Conservation (phyloP, 805 yeast genomes). For the Starmerella scarabaei region DNA sequence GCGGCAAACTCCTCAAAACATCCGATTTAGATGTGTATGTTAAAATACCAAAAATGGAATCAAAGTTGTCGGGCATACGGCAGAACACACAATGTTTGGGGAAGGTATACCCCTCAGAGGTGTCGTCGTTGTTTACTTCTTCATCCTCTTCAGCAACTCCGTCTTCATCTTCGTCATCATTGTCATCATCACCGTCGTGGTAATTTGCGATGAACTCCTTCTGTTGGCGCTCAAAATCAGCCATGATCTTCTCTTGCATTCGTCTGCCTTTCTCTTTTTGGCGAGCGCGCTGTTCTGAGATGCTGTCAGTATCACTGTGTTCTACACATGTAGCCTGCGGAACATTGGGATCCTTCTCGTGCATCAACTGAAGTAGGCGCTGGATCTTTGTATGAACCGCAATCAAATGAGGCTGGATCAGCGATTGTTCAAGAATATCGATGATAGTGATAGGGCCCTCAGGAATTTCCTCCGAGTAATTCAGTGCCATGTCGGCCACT, state of each 20-base stretch:
- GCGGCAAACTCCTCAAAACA: slow-evolving; percentile 52
- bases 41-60: slow-evolving; percentile 65
- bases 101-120: slow-evolving; percentile 27
- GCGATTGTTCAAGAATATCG: background rate
- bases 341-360: slow-evolving; percentile 7
- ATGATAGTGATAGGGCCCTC: background rate
- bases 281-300: slow-evolving; percentile 33
- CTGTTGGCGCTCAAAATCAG: slow-evolving; percentile 70
- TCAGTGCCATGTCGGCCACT: background rate
- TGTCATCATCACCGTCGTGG: slow-evolving; percentile 30
- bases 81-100: slow-evolving; percentile 74
- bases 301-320: slow-evolving; percentile 16
- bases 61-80: slow-evolving; percentile 55
- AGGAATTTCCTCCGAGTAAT: background rate
- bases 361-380: slow-evolving; percentile 10
- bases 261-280: slow-evolving; percentile 59
- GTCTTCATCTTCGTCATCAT: slow-evolving; percentile 24
- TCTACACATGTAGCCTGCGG: slow-evolving; percentile 3
- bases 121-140: slow-evolving; percentile 12
- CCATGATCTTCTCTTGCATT: slow-evolving; percentile 58
- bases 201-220: slow-evolving; percentile 48
- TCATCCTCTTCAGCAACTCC: slow-evolving; percentile 29
- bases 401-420: background rate
- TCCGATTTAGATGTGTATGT: slow-evolving; percentile 29
- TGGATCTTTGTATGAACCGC: slow-evolving; percentile 2